Percentiles rank a stretch among this genome's conserved stretches.
These are phyloP conservation scores for Narthecium ossifragum DNA, from an alignment of 106 monocot species.

Conservation along the genomic window DNA sequence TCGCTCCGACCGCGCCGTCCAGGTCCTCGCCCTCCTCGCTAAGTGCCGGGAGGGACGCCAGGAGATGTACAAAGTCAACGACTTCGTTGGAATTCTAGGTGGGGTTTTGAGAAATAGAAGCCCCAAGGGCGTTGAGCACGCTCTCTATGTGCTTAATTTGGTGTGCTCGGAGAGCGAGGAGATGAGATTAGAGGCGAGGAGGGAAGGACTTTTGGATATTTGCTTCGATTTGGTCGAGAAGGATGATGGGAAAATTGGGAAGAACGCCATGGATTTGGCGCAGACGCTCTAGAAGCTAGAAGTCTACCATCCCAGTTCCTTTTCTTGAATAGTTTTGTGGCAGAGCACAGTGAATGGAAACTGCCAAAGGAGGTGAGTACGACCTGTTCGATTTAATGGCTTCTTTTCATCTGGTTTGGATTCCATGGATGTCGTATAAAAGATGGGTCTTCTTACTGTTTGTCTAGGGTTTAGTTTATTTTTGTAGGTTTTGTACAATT, in stretches of 20 bases:
- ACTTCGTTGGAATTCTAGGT: slow-evolving; percentile 25
- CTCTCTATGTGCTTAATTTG: slow-evolving; percentile 34
- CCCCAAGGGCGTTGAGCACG: slow-evolving; percentile 26
- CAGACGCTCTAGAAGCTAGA: slow-evolving; percentile 21
- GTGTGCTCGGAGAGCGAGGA: slow-evolving; percentile 25
- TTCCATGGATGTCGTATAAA: background rate
- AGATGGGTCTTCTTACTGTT: background rate
- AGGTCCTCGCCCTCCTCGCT: slow-evolving; percentile 43
- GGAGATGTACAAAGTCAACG: slow-evolving; percentile 28
- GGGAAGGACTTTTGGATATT: slow-evolving; percentile 34
- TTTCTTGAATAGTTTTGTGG: background rate
- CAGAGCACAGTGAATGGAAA: no score
- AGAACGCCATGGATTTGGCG: slow-evolving; percentile 32
- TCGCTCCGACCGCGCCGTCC: slow-evolving; percentile 52
- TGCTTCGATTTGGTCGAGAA: slow-evolving; percentile 18
- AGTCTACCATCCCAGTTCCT: background rate
- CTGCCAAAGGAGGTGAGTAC: background rate
- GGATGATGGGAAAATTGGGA: slow-evolving; percentile 39
- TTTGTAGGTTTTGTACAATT: no score
- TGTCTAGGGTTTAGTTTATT: no score
- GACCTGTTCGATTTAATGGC: background rate
- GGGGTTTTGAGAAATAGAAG: slow-evolving; percentile 26
- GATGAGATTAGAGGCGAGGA: slow-evolving; percentile 20
- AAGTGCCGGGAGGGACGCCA: slow-evolving; percentile 51
- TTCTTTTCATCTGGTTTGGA: background rate